phyloP scores from a whole-genome alignment of 2,329 filamentous ascomycete species.

The Beauveria medogensis region DNA sequence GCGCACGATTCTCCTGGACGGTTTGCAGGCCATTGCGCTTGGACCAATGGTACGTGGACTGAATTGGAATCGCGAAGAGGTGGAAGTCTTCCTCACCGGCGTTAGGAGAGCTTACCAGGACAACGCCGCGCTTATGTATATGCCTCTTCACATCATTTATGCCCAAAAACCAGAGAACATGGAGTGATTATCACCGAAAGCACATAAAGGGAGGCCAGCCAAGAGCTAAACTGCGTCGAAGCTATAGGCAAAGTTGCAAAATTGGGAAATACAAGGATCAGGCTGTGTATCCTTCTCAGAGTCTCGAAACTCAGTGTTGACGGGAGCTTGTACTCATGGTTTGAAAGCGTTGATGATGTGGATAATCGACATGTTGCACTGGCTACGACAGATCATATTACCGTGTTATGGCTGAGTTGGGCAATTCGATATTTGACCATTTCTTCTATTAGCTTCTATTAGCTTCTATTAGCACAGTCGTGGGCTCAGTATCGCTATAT shows the following conservation, averaged over 20 bases:
- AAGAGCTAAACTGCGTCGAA: background rate
- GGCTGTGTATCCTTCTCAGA: background rate
- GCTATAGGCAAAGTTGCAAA: background rate
- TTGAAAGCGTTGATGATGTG: background rate
- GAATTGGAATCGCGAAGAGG: slow-evolving; percentile 39
- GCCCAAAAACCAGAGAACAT: slow-evolving; percentile 39
- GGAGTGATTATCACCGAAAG: background rate
- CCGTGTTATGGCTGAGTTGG: too few relatives aligned
- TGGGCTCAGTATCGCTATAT: too few relatives aligned
- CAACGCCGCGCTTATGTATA: slow-evolving; percentile 39
- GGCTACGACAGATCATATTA: background rate
- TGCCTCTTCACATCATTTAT: slow-evolving; percentile 48
- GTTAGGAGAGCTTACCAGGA: slow-evolving; percentile 42
- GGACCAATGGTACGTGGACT: slow-evolving; percentile 43
- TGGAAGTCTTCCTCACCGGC: slow-evolving; percentile 39
- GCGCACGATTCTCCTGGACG: slow-evolving; percentile 41
- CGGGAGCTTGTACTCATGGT: background rate
- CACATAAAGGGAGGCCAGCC: background rate
- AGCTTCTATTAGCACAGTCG: too few relatives aligned
- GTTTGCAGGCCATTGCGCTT: slow-evolving; percentile 42
- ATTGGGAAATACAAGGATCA: background rate
- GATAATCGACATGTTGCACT: background rate
- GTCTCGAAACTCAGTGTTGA: background rate
- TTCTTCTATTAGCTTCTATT: too few relatives aligned
- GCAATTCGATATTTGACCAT: too few relatives aligned